Base-by-base conservation (phyloP, 2,329 filamentous ascomycete genomes). In the Xylaria digitata region DNA sequence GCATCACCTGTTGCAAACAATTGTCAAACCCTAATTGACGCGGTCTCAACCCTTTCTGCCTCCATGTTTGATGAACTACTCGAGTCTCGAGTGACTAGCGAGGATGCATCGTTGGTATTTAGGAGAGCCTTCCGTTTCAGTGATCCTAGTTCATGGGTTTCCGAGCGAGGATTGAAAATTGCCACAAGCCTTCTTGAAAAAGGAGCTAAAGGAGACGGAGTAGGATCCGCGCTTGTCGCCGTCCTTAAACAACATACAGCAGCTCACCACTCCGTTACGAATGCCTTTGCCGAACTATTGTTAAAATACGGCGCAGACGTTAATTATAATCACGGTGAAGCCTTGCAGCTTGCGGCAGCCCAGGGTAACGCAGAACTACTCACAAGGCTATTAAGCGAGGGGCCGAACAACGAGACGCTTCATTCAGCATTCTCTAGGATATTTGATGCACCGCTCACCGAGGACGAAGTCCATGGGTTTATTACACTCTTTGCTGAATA, bases 391-490 rank as follows among this genome's bases (percentile, higher is more conserved):
- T 78, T 90, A 6, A 76, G 79, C 4, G 80, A 83, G 60, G 81
- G 82, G 8, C 86, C 88, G 0, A 82, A 81, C 4, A 79, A 83
- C 1, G 80, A 82, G 50, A 80, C 86, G 0, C 75, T 90, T 1
- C 83, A 83, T 0, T 77, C 82, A 64, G 86, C 86, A 0, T 86
- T 91, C 60, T 84, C 86, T 21, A 82, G 81, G 40, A 82, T 90
- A 1, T 86, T 91, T 55, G 83, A 84, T 52, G 82, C 82, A 0
- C 79, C 81, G 0, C 74, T 85, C 0, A 74, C 82, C 2, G 85
- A 89, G 64, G 82, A 86, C 0, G 80, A 83, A 1, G 80, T 82
- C 1, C 73, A 88, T 42, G 80, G 82, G 2, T 77, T 89, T 4
- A 82, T 89, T 45, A 77, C 79, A 2, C 74, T 87, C 8, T 88